Evolutionary conservation across 225 moss, liverwort and hornwort species (phyloP), one percentile per base, ranked within the genome.

Genomic region (Asterella californica): DNA sequence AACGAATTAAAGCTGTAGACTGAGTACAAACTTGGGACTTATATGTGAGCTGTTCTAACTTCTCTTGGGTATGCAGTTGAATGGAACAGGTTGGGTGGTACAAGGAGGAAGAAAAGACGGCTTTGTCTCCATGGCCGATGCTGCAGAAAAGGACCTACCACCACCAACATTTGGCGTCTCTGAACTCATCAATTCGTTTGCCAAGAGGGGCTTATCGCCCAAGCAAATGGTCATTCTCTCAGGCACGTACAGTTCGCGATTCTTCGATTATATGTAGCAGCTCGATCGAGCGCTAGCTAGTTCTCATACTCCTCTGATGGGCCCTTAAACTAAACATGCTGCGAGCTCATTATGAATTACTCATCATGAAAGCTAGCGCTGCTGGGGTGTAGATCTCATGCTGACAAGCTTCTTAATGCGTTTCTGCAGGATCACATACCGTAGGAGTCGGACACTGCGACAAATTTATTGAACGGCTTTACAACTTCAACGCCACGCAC

Each of bases 61-160:
- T 42, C 27, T 27, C 27, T 61, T 27, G n/a, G n/a, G 7, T 27
- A 27, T 9, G 34, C 36, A 38, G 36, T 29, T 69, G 14, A 36
- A 69, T 69, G 69, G 69, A 2, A 36, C 69, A 29, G 32, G 18
- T 21, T 69, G 32, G 14, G 42, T n/a, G 36, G 36, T 69, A 21
- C 69, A 69, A 69, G 34, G 69, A 69, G 69, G 69, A 69, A 69
- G 69, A 42, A 69, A 69, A 21, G 69, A 69, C 21, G 69, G 69
- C 42, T 19, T 69, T 14, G 10, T 69, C 37, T 69, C 69, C 2
- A n/a, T 5, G 11, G 69, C 69, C 42, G 37, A 69, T 0, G 36
- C 36, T 36, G 34, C 69, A 36, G 69, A 69, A 18, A 24, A 0
- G 15, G 69, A 66, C 9, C 66, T 66, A 9, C 66, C 66, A 18